Percentiles rank a stretch among this genome's conserved stretches.
Evolutionary conservation across 2,329 filamentous ascomycete genomes (phyloP).

Genomic region (Periconia macrospinosa): DNA sequence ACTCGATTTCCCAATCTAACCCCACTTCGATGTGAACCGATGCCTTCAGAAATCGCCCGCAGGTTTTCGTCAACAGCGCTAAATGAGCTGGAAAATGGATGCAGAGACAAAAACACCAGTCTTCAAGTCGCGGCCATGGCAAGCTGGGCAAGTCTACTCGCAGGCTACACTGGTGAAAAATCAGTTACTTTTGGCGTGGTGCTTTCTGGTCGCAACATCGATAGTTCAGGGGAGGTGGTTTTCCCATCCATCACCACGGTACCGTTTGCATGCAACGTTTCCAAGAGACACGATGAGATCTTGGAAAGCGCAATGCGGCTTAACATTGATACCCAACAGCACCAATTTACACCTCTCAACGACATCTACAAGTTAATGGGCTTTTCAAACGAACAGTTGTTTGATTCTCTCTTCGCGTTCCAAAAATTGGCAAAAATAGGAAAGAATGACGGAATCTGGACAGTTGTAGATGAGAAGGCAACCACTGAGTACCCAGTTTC

Average conservation of each 20-base stretch:
- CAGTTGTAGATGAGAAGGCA: constrained; percentile 65
- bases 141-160: constrained; percentile 75
- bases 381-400: constrained; percentile 65
- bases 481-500: constrained; percentile 79
- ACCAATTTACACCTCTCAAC: constrained; percentile 72
- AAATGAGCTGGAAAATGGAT: constrained; percentile 57
- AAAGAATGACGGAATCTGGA: constrained; percentile 54
- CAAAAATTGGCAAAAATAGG: constrained; percentile 59
- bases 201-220: constrained; percentile 70
- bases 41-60: constrained; percentile 40
- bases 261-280: constrained; percentile 66
- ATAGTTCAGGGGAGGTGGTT: constrained; percentile 60
- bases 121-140: constrained; percentile 76
- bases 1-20: constrained; percentile 78
- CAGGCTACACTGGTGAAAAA: constrained; percentile 74
- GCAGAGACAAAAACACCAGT: constrained; percentile 64
- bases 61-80: constrained; percentile 46
- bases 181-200: constrained; percentile 78
- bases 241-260: constrained; percentile 85
- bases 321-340: constrained; percentile 65
- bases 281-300: constrained; percentile 58
- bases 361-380: constrained; percentile 74
- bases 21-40: constrained; percentile 53
- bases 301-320: constrained; percentile 66
- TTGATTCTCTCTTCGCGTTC: constrained; percentile 84